Base-by-base conservation (phyloP, 306 rosid genomes). In the Mucuna pruriens region DNA sequence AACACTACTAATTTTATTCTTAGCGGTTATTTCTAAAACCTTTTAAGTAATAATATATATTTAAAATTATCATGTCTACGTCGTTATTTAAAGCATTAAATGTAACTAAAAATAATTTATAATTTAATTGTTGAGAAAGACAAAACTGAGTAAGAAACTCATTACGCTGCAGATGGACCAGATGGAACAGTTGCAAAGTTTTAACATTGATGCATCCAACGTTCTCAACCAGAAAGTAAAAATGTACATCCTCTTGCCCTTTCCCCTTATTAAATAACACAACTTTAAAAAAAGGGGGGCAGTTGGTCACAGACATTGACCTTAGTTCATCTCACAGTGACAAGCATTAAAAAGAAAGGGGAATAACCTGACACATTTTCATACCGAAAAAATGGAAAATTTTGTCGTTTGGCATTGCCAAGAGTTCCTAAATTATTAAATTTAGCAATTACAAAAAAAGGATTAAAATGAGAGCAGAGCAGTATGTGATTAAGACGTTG, bases 381-480 rank as follows among this genome's bases (percentile, higher is more conserved):
- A 80, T 86, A 82, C 83, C 64, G 16, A 42, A 87, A 87, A 83
- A 86, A 90, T 85, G 84, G 83, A 86, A 86, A 83, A 80, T 84
- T 90, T 84, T 85, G 90, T 85, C 74, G 84, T 81, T 85, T 81
- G 89, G 94, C 96, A 91, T 79, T 69, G 87, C 97, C 94, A 84
- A 82, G 85, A 61, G 83, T 87, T 55, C 73, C 95, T 91, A 88
- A 82, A 87, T 92, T 91, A 91, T 92, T 87, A 76, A 81, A 88
- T 90, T 92, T 91, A 83, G 88, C 88, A 86, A 83, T 86, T 83
- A 86, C 88, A 83, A 75, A 19, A 48, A 75, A 81, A 86, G 83
- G 79, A 64, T 46, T 23, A 69, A 79, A 51, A 79, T 65, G 75
- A 42, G 10, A 26, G 23, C 58, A 38, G 76, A 0, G 69, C 17